phyloP scores from a whole-genome alignment of 2,329 filamentous ascomycete species.

The Beauveria rudraprayagi region DNA sequence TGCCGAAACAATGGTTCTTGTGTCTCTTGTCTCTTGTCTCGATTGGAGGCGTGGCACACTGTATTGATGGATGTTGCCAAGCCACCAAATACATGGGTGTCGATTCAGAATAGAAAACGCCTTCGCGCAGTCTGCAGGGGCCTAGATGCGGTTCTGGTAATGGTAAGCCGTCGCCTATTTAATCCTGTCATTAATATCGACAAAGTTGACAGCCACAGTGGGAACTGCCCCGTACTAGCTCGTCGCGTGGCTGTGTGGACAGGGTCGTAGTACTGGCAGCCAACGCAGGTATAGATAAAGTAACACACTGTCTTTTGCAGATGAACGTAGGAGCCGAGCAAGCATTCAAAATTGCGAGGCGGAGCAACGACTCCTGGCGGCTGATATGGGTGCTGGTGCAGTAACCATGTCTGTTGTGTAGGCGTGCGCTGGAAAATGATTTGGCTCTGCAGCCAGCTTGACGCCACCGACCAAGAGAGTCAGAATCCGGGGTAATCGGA shows the following conservation, averaged over 20 bases:
- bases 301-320: neutral
- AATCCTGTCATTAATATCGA: neutral
- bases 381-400: neutral
- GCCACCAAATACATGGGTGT: neutral
- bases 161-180: neutral
- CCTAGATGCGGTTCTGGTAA: neutral
- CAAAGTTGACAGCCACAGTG: neutral
- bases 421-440: too few relatives aligned
- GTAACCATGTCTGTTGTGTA: neutral
- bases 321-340: neutral
- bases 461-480: neutral
- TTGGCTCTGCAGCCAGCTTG: neutral
- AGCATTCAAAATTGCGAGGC: too few relatives aligned
- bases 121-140: neutral
- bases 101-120: neutral
- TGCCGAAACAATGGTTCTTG: neutral
- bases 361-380: too few relatives aligned
- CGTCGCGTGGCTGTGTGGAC: neutral
- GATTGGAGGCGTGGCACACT: neutral
- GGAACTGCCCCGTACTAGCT: neutral
- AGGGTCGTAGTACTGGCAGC: neutral
- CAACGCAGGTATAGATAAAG: neutral
- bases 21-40: neutral
- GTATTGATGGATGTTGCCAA: neutral
- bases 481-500: neutral